A percentile compares a stretch with the other conserved stretches of the same genome.
Conservation (phyloP, 192 early-diverging fungal species). For the Glomus cerebriforme region DNA sequence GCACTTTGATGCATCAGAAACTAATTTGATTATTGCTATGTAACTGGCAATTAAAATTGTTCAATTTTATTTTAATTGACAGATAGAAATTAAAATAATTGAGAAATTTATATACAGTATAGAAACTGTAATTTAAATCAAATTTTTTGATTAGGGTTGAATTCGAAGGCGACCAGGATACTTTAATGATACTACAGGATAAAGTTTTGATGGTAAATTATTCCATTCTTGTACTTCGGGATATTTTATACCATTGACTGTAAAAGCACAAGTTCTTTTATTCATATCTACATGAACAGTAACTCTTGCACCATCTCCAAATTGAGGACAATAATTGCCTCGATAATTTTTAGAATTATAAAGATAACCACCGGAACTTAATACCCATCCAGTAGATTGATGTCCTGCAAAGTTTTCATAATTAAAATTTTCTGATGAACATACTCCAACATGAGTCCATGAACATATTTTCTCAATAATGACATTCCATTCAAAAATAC, state of each 20-base stretch:
- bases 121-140: no score
- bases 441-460: neutral
- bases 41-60: no score
- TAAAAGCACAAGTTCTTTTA: neutral
- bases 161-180: neutral
- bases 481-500: constrained; percentile 19
- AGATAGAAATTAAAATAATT: no score
- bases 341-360: neutral
- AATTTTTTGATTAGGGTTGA: neutral
- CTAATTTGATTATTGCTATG: no score
- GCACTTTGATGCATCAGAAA: no score
- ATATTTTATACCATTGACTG: constrained; percentile 26
- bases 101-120: no score
- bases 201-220: constrained; percentile 26
- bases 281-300: constrained; percentile 31
- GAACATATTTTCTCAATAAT: neutral
- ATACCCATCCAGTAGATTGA: neutral
- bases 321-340: neutral
- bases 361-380: neutral
- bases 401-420: neutral
- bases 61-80: no score
- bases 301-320: neutral
- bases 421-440: neutral
- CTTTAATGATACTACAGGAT: constrained; percentile 9
- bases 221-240: neutral